These are phyloP conservation scores for Penium margaritaceum DNA, from an alignment of 139 green algal species.

Conservation along the genomic window DNA sequence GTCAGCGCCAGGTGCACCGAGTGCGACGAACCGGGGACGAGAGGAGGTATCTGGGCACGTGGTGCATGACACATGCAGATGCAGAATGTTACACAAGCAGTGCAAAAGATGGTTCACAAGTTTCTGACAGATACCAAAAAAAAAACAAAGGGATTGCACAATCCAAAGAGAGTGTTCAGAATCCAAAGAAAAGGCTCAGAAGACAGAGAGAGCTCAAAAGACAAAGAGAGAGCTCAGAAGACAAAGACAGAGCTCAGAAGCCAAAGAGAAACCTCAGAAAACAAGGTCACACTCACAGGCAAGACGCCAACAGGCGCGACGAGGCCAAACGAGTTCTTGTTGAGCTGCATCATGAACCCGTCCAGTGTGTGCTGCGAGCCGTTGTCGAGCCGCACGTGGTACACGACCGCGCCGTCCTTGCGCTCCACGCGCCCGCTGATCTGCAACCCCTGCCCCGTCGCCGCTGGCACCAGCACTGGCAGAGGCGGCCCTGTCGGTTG, in stretches of 20 bases:
- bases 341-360: constrained; percentile 90
- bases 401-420: constrained; percentile 51
- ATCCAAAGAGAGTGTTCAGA: too few relatives aligned
- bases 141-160: neutral
- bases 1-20: constrained; percentile 50
- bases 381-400: constrained; percentile 70
- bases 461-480: constrained; percentile 60
- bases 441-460: constrained; percentile 70
- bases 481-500: constrained; percentile 27
- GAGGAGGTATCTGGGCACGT: too few relatives aligned
- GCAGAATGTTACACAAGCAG: too few relatives aligned
- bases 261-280: too few relatives aligned
- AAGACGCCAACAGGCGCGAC: constrained; percentile 44
- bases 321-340: constrained; percentile 85
- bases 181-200: too few relatives aligned
- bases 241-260: too few relatives aligned
- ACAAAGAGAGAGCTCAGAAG: too few relatives aligned
- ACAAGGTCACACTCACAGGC: neutral
- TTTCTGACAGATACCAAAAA: too few relatives aligned
- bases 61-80: too few relatives aligned
- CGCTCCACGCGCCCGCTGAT: constrained; percentile 59
- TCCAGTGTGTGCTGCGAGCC: constrained; percentile 54
- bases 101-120: too few relatives aligned
- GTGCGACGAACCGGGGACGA: too few relatives aligned
- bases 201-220: too few relatives aligned